A percentile compares a stretch with the other conserved stretches of the same genome.
phyloP scores from a whole-genome alignment of 108 stramenopile genomes.

The Nitzschia sp. region DNA sequence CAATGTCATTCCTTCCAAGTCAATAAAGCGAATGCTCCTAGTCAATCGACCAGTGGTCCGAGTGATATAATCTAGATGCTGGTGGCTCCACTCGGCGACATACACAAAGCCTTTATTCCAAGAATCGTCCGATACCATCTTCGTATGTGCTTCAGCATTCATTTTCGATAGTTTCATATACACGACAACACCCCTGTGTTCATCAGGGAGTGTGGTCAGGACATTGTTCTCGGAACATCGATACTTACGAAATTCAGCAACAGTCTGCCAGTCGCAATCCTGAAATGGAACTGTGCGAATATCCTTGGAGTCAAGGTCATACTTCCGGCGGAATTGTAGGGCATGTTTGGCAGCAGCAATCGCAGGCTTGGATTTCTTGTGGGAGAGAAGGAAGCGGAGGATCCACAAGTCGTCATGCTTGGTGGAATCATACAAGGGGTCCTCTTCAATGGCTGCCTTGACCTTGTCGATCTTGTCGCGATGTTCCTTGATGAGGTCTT shows the following conservation, averaged over 20 bases:
- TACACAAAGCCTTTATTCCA: conserved; percentile 6
- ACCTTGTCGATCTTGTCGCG: conserved; percentile 12
- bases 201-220: conserved; percentile 6
- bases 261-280: background rate
- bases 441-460: background rate
- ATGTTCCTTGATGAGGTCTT: conserved; percentile 20
- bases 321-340: conserved; percentile 14
- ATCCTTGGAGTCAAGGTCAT: conserved; percentile 22
- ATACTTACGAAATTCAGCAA: background rate
- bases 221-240: background rate
- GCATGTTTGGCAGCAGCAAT: conserved; percentile 20
- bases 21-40: conserved; percentile 15
- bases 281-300: conserved; percentile 12
- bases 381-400: conserved; percentile 27
- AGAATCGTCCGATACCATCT: background rate
- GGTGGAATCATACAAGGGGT: conserved; percentile 3
- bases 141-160: conserved; percentile 5
- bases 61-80: conserved; percentile 26
- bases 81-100: conserved; percentile 23
- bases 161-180: conserved; percentile 11
- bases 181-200: conserved; percentile 17
- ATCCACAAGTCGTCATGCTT: conserved; percentile 40
- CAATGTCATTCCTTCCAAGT: conserved; percentile 7
- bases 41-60: conserved; percentile 30
- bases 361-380: conserved; percentile 28